phyloP scores from a whole-genome alignment of 176 grass and related monocot genomes.

The Avena sativa region DNA sequence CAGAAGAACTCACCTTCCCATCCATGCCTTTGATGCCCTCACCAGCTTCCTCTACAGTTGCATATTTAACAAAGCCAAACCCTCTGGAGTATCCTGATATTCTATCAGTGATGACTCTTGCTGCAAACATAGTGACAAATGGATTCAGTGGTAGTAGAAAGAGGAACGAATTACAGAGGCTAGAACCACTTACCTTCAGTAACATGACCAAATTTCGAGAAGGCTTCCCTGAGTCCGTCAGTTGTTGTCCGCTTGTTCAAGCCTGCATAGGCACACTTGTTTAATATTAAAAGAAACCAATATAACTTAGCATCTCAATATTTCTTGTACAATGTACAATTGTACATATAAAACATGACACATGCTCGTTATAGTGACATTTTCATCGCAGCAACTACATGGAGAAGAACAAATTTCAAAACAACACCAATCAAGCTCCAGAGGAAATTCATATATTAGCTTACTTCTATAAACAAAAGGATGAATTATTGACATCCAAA shows the following conservation, averaged over 20 bases:
- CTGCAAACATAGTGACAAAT: conserved; percentile 42
- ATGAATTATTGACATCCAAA: not conserved
- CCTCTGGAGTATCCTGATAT: conserved; percentile 86
- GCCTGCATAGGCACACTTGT: conserved; percentile 44
- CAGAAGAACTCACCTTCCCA: conserved; percentile 64
- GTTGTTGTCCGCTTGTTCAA: conserved; percentile 80
- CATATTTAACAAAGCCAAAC: conserved; percentile 90
- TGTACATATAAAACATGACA: not conserved
- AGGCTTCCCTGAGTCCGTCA: conserved; percentile 65
- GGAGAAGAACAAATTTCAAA: not conserved
- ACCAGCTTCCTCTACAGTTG: conserved; percentile 67
- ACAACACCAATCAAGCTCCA: not conserved
- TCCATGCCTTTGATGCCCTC: conserved; percentile 86
- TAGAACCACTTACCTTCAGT: conserved; percentile 58
- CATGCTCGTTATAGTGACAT: not conserved
- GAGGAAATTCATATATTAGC: not conserved
- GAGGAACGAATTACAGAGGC: not conserved
- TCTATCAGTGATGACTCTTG: conserved; percentile 82
- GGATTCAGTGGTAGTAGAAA: not conserved
- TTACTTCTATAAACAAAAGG: not conserved
- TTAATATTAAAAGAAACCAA: not conserved
- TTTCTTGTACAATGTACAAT: not conserved
- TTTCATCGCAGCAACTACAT: not conserved
- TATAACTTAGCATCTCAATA: not conserved
- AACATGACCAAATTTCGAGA: conserved; percentile 76